These are phyloP conservation scores for Sugiyamaella smithiae DNA, from an alignment of 805 yeast species.

Conservation along the genomic window DNA sequence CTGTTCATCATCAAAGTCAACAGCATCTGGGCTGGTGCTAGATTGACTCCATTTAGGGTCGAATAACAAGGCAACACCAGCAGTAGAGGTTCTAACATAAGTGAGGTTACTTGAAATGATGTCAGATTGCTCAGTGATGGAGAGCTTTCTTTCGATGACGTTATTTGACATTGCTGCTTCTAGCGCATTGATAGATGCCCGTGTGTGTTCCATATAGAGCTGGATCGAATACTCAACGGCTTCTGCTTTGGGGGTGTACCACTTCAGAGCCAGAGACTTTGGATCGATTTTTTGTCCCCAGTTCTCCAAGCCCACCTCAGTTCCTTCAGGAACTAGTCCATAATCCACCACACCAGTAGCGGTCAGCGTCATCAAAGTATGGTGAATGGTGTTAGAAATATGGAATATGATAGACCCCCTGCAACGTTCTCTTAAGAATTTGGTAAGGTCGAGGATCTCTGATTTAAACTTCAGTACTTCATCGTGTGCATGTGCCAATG, in stretches of 20 bases:
- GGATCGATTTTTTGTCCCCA: slow-evolving; percentile 35
- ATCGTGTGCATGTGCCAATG: slow-evolving; percentile 64
- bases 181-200: slow-evolving; percentile 21
- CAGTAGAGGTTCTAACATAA: slow-evolving; percentile 55
- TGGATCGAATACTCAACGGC: slow-evolving; percentile 63
- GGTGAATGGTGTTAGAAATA: slow-evolving; percentile 63
- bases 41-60: slow-evolving; percentile 52
- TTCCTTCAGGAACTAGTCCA: slow-evolving; percentile 10
- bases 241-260: slow-evolving; percentile 67
- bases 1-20: slow-evolving; percentile 29
- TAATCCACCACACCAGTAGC: slow-evolving; percentile 39
- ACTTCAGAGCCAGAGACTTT: slow-evolving; percentile 47
- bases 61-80: slow-evolving; percentile 69
- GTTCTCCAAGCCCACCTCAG: slow-evolving; percentile 13
- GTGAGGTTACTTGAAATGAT: slow-evolving; percentile 53
- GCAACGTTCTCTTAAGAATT: slow-evolving; percentile 44
- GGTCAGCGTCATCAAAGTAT: slow-evolving; percentile 60
- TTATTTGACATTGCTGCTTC: slow-evolving; percentile 27
- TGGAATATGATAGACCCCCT: slow-evolving; percentile 64
- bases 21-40: slow-evolving; percentile 1
- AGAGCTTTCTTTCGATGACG: slow-evolving; percentile 29
- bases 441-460: slow-evolving; percentile 48
- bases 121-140: slow-evolving; percentile 44
- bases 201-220: slow-evolving; percentile 50
- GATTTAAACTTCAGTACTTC: slow-evolving; percentile 43